These are phyloP conservation scores for Apiospora phragmitis DNA, from an alignment of 2,329 filamentous ascomycete genomes.

Conservation along the genomic window DNA sequence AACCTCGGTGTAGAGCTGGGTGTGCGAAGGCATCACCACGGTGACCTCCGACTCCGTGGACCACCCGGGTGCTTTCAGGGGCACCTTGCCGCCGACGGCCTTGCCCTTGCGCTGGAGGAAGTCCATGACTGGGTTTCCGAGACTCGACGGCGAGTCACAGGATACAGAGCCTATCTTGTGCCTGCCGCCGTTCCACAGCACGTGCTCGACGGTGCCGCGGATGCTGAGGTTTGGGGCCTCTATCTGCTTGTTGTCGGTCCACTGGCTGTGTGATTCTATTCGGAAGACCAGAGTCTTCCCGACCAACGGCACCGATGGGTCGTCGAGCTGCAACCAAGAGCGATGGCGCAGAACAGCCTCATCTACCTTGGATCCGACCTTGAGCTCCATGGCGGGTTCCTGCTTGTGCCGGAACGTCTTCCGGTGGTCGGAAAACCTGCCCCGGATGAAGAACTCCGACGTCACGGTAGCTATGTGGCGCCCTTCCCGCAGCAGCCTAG, in stretches of 20 bases:
- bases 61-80: slow-evolving; percentile 68
- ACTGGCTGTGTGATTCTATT: slow-evolving; percentile 83
- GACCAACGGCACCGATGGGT: slow-evolving; percentile 72
- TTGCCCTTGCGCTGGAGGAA: slow-evolving; percentile 90
- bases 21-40: slow-evolving; percentile 87
- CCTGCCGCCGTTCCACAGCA: background rate
- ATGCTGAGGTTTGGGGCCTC: slow-evolving; percentile 55
- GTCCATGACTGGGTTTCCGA: slow-evolving; percentile 95
- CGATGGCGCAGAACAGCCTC: slow-evolving; percentile 92
- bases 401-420: slow-evolving; percentile 93
- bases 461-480: slow-evolving; percentile 95
- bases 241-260: slow-evolving; percentile 56
- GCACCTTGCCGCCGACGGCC: slow-evolving; percentile 62
- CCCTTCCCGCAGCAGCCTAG: slow-evolving; percentile 83
- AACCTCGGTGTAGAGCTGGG: slow-evolving; percentile 97
- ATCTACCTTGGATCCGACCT: slow-evolving; percentile 83
- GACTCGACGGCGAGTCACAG: slow-evolving; percentile 85
- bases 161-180: slow-evolving; percentile 70
- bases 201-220: slow-evolving; percentile 64
- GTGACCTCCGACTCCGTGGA: slow-evolving; percentile 93
- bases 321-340: slow-evolving; percentile 91
- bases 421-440: slow-evolving; percentile 87
- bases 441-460: slow-evolving; percentile 95
- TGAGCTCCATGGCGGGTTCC: slow-evolving; percentile 91
- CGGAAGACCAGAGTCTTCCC: slow-evolving; percentile 95